phyloP scores from a whole-genome alignment of 2,329 filamentous ascomycete genomes.

The Diaporthe caulivora region DNA sequence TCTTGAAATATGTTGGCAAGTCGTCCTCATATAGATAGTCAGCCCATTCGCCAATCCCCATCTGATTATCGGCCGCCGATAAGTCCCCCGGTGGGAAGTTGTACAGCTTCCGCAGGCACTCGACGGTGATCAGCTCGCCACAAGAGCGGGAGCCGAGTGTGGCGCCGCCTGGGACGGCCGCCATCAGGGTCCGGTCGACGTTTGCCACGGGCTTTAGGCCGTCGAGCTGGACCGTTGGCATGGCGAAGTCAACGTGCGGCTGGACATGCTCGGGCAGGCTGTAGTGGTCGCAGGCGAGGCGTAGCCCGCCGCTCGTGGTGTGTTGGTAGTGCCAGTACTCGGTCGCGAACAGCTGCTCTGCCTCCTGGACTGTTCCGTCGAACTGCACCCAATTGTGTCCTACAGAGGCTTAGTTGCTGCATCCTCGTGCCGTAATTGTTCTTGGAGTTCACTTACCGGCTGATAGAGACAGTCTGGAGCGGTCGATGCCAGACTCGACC shows the following conservation, averaged over 20 bases:
- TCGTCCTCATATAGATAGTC: conserved; percentile 37
- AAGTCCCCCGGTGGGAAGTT: conserved; percentile 42
- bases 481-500: conserved; percentile 47
- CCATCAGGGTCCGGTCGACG: not conserved
- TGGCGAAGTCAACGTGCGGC: conserved; percentile 41
- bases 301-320: conserved; percentile 41
- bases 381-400: conserved; percentile 45
- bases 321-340: conserved; percentile 45
- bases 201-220: conserved; percentile 33
- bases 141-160: conserved; percentile 44
- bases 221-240: conserved; percentile 39
- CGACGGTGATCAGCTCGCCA: conserved; percentile 48
- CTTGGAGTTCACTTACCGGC: conserved; percentile 36
- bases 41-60: conserved; percentile 39
- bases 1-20: conserved; percentile 37
- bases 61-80: conserved; percentile 30
- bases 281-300: conserved; percentile 42
- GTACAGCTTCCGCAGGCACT: conserved; percentile 50
- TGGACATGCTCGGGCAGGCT: conserved; percentile 40
- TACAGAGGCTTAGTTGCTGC: conserved; percentile 30
- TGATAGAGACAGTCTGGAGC: conserved; percentile 39
- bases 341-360: conserved; percentile 44
- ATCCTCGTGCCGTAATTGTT: not conserved
- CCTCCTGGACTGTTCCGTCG: conserved; percentile 44
- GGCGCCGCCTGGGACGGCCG: conserved; percentile 1